These are phyloP conservation scores for Alternaria solani DNA, from an alignment of 2,329 filamentous ascomycete species.

Conservation along the genomic window DNA sequence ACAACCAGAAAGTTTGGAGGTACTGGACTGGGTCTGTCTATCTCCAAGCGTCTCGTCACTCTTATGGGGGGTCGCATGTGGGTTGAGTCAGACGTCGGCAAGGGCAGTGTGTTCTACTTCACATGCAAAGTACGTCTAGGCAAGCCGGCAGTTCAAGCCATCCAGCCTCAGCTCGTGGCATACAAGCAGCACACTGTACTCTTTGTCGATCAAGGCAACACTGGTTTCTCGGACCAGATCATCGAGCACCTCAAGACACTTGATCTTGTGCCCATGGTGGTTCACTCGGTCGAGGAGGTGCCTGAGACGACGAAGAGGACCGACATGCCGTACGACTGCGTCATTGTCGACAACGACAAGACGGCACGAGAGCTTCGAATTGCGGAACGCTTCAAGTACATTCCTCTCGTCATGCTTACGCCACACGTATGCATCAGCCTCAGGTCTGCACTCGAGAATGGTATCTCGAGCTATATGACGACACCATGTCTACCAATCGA, in stretches of 20 bases:
- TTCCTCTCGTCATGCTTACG: constrained; percentile 91
- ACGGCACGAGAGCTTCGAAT: constrained; percentile 85
- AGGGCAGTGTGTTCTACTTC: constrained; percentile 95
- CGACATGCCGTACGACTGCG: constrained; percentile 83
- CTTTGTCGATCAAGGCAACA: constrained; percentile 91
- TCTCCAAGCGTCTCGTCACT: constrained; percentile 92
- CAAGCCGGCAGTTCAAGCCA: constrained; percentile 76
- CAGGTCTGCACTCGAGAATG: constrained; percentile 91
- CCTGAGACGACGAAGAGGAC: constrained; percentile 59
- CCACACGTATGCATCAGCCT: constrained; percentile 89
- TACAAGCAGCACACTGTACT: constrained; percentile 92
- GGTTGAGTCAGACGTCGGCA: constrained; percentile 91
- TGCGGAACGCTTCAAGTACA: constrained; percentile 96
- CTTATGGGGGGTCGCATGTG: constrained; percentile 96
- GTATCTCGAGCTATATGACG: constrained; percentile 99
- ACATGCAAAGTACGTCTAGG: constrained; percentile 90
- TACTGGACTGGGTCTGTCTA: constrained; percentile 91
- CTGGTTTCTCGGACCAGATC: constrained; percentile 78
- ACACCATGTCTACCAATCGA: constrained; percentile 94
- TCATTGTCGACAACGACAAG: constrained; percentile 92
- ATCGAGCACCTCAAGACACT: constrained; percentile 79
- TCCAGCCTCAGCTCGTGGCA: constrained; percentile 84
- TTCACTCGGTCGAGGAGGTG: constrained; percentile 77
- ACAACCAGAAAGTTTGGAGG: constrained; percentile 96
- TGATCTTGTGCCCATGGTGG: constrained; percentile 81